Evolutionary conservation across 352 stramenopile species (phyloP), one percentile per base, ranked within the genome.

Genomic region (Pythium aristosporum): DNA sequence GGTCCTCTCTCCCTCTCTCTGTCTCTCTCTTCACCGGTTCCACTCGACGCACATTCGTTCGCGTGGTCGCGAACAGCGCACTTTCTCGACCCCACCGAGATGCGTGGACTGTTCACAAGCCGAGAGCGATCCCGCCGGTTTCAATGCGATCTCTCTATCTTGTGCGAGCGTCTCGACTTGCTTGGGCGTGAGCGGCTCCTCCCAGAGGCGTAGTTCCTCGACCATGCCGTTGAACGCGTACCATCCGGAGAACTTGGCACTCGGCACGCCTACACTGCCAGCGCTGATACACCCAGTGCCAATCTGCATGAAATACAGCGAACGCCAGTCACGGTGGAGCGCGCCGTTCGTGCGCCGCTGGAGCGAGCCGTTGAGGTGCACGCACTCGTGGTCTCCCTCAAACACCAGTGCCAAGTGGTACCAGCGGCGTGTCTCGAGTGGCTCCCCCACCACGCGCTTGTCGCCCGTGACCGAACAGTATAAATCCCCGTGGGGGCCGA

Each of bases 351-450:
- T 54, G 11, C 70, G 66, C 8, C 75, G 25, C 1, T 77, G 71
- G 50, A 82, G 63, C 49, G 80, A 68, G 30, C 82, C 82, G 51
- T 91, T 77, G 37, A 91, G 51, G 53, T 87, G 89, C 12, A 86
- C 69, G 13, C 43, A 57, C 60, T 67, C 51, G 55, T 82, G 37
- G 11, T 48, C 52, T 5, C 72, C 70, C 16, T 63, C 66, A 56
- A 79, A 88, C 8, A 72, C 83, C 4, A 88, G 62, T 6, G 82
- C 74, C n/a, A 89, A 63, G 64, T 91, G 80, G 57, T 91, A 88
- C 82, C 82, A 91, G 28, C 82, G 78, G 36, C 56, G 23, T 7
- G 15, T 16, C 32, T 65, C 25, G 5, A 70, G 50, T 21, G 56
- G 64, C 30, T 56, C 18, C 20, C 39, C 47, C 1, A 63, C 20